These are phyloP conservation scores for Citeromyces matritensis DNA, from an alignment of 805 yeast genomes.

Conservation along the genomic window DNA sequence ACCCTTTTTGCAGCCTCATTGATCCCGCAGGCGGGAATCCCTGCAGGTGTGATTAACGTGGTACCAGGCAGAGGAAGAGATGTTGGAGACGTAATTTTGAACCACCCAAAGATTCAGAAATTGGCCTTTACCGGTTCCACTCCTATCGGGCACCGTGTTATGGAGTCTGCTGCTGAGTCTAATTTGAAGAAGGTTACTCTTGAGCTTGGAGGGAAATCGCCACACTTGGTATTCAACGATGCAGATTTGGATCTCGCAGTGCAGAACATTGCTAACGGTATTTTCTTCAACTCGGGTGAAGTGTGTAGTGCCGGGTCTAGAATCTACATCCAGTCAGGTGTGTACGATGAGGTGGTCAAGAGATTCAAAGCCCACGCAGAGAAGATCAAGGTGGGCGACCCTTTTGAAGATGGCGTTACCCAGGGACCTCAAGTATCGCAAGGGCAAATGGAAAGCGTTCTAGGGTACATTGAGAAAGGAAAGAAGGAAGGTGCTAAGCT, in stretches of 20 bases:
- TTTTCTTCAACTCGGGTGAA: constrained; percentile 90
- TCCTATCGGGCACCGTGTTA: constrained; percentile 61
- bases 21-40: constrained; percentile 43
- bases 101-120: constrained; percentile 43
- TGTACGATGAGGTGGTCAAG: constrained; percentile 63
- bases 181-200: constrained; percentile 83
- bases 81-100: constrained; percentile 43
- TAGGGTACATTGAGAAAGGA: constrained; percentile 66
- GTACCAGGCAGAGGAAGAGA: constrained; percentile 47
- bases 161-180: constrained; percentile 67
- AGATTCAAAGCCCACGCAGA: constrained; percentile 41
- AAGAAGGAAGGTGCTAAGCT: constrained; percentile 71
- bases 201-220: constrained; percentile 95
- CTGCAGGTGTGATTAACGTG: constrained; percentile 49
- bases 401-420: constrained; percentile 61
- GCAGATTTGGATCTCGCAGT: constrained; percentile 69
- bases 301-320: constrained; percentile 94
- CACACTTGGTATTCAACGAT: constrained; percentile 78
- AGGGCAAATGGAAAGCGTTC: constrained; percentile 63
- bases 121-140: constrained; percentile 61
- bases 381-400: constrained; percentile 57
- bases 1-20: constrained; percentile 40
- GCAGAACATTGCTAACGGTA: constrained; percentile 63
- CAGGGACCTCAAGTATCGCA: constrained; percentile 91
- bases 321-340: constrained; percentile 70